Base-by-base conservation (phyloP, 140 eudicot genomes). In the Senecio squalidus region DNA sequence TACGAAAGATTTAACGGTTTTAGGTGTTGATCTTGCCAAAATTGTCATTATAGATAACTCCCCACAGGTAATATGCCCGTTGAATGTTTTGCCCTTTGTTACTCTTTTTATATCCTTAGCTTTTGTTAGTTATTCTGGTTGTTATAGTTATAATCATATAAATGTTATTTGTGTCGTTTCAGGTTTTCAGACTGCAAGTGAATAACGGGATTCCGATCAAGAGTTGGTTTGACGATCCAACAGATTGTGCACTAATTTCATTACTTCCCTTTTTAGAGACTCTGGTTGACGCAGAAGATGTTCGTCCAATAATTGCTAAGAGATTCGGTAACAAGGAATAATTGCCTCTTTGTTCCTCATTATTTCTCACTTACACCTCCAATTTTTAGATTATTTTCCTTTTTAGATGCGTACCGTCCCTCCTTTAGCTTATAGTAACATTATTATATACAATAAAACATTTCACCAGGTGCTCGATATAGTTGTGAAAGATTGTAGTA, bases 1-100 rank as follows among this genome's bases (percentile, higher is more conserved):
- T 50, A 80, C 84, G 7, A 93, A 93, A 65, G 99, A 93, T 83
- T 78, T 93, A 62, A 93, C 95, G 15, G 88, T 93, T 48, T 76
- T 93, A 58, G 99, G 99, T 36, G 76, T 88, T 34, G 96, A 93
- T 80, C 93, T 93, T 64, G 93, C 99, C n/a, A 93, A 93, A 77
- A 80, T 88, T 84, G 87, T 78, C 69, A 93, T 93, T 40, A 76
- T 93, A 60, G 99, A 93, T 74, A 93, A 93, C 60, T 88, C 94
- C 29, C 99, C 99, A n/a, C 95, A 88, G 99, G 99, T 93, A 55
- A 44, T 14, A 26, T 26, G 39, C 4, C 1, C 11, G 21, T 27
- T 27, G 6, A 22, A 11, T 52, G 39, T 16, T 14, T 16, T n/a
- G 7, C 6, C 21, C 3, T 44, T 18, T 7, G 22, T 16, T 9